These are phyloP conservation scores for Phragmites australis DNA, from an alignment of 176 grass and related monocot species.

Conservation along the genomic window DNA sequence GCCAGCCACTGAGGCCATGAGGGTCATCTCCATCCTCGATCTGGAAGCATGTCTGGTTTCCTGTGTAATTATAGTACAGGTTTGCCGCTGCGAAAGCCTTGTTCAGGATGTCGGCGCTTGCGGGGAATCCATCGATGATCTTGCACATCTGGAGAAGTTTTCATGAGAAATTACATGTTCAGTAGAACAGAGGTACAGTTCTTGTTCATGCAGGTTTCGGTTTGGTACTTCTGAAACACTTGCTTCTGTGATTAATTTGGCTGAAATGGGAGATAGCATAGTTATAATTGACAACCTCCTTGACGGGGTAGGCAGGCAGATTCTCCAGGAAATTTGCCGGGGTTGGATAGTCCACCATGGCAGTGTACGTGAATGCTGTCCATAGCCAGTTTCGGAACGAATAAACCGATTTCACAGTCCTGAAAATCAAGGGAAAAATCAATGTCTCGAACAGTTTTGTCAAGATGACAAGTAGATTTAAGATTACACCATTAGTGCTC, in stretches of 20 bases:
- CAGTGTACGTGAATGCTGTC: slow-evolving; percentile 71
- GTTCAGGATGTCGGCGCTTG: slow-evolving; percentile 40
- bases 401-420: slow-evolving; percentile 43
- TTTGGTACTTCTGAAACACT: slow-evolving; percentile 9
- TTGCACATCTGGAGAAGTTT: slow-evolving; percentile 76
- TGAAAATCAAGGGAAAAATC: slow-evolving; percentile 21
- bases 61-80: slow-evolving; percentile 85
- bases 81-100: slow-evolving; percentile 78
- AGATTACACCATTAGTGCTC: background rate
- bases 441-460: background rate
- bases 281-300: slow-evolving; percentile 57
- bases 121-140: slow-evolving; percentile 65
- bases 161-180: background rate
- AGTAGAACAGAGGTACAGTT: background rate
- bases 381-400: slow-evolving; percentile 68
- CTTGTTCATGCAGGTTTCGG: background rate
- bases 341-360: slow-evolving; percentile 89
- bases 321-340: slow-evolving; percentile 69
- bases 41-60: slow-evolving; percentile 62
- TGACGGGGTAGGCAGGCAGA: slow-evolving; percentile 76
- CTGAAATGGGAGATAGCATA: background rate
- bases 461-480: background rate
- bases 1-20: slow-evolving; percentile 84
- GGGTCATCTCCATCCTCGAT: slow-evolving; percentile 68
- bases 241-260: background rate